These are phyloP conservation scores for Gleditsia sinensis DNA, from an alignment of 306 rosid genomes.

Conservation along the genomic window DNA sequence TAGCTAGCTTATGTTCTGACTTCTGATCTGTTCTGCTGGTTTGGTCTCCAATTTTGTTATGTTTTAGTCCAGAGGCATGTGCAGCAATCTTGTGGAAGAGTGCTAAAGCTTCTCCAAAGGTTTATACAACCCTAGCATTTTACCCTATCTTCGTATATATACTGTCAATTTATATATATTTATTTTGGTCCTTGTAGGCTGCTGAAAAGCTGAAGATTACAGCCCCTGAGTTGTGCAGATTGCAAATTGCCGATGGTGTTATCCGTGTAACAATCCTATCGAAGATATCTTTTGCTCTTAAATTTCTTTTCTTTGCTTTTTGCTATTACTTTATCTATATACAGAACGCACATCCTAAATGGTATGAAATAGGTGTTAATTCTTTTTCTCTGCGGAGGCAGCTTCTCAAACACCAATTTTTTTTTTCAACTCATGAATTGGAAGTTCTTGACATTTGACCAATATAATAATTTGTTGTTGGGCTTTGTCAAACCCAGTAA, in stretches of 20 bases:
- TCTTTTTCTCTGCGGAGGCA: not conserved
- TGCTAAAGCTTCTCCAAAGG: constrained; percentile 92
- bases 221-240: constrained; percentile 61
- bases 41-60: constrained; percentile 43
- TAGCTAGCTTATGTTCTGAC: constrained; percentile 6
- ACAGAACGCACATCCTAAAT: constrained; percentile 2
- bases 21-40: constrained; percentile 35
- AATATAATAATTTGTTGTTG: not conserved
- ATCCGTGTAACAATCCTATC: constrained; percentile 69
- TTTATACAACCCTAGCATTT: constrained; percentile 26
- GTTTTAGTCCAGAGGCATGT: constrained; percentile 92
- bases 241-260: constrained; percentile 81
- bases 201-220: constrained; percentile 85
- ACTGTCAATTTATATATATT: constrained; percentile 26
- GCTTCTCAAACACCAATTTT: not conserved
- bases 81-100: constrained; percentile 97
- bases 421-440: no score
- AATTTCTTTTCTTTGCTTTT: not conserved
- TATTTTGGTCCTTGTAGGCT: constrained; percentile 57
- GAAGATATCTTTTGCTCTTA: constrained; percentile 12
- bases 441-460: not conserved
- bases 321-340: not conserved
- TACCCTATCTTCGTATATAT: constrained; percentile 8
- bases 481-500: constrained; percentile 16
- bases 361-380: constrained; percentile 4